phyloP scores from a whole-genome alignment of 805 yeast species.

The Saccharomycopsis javanensis region DNA sequence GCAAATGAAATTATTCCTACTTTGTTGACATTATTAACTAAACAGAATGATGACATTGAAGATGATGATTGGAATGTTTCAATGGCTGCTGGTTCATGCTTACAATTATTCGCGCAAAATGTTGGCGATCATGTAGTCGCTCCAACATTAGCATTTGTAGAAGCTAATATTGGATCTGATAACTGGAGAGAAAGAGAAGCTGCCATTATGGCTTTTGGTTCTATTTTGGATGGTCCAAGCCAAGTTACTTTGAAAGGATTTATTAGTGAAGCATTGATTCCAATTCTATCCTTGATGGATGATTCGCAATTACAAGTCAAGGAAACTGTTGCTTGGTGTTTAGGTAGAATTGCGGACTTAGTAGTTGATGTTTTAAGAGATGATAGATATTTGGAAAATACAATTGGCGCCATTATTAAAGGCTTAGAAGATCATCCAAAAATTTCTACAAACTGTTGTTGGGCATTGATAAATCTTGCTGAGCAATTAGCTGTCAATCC shows the following conservation, averaged over 20 bases:
- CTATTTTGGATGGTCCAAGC: slow-evolving; percentile 91
- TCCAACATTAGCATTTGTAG: slow-evolving; percentile 79
- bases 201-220: slow-evolving; percentile 98
- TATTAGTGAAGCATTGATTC: slow-evolving; percentile 73
- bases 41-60: slow-evolving; percentile 87
- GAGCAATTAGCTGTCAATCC: slow-evolving; percentile 49
- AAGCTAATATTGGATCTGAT: slow-evolving; percentile 47
- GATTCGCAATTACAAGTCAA: slow-evolving; percentile 79
- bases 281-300: slow-evolving; percentile 62
- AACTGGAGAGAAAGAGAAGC: slow-evolving; percentile 92
- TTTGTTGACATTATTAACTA: slow-evolving; percentile 63
- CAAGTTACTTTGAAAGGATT: slow-evolving; percentile 54
- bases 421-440: slow-evolving; percentile 91
- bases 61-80: slow-evolving; percentile 97
- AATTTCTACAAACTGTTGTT: slow-evolving; percentile 93
- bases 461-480: slow-evolving; percentile 87
- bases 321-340: slow-evolving; percentile 97
- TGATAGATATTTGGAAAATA: slow-evolving; percentile 53
- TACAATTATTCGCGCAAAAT: slow-evolving; percentile 86
- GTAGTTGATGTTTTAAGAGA: slow-evolving; percentile 68
- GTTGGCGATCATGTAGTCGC: slow-evolving; percentile 80
- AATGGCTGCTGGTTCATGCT: slow-evolving; percentile 98
- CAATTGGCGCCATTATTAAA: slow-evolving; percentile 59
- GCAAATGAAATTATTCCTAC: slow-evolving; percentile 82
- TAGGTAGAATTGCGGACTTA: slow-evolving; percentile 89